Conservation (phyloP, 2,329 filamentous ascomycete species). For the Sporothrix pseudoabietina region DNA sequence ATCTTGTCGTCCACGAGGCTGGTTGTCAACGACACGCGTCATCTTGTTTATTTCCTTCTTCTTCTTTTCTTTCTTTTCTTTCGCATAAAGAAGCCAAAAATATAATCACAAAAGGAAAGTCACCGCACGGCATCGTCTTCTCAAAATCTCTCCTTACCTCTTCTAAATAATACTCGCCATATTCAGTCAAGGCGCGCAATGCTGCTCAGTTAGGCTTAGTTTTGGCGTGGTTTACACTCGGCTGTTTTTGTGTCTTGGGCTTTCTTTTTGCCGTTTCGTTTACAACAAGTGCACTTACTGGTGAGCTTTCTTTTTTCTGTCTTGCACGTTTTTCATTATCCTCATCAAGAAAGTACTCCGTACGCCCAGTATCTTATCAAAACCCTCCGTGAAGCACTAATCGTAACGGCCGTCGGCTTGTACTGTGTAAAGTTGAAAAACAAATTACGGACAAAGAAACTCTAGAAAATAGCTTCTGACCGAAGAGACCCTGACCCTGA, state of each 20-base stretch:
- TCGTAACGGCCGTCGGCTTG: conserved; percentile 8
- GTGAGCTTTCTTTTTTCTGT: neutral
- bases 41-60: neutral
- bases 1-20: neutral
- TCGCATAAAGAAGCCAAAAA: too few relatives aligned
- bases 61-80: too few relatives aligned
- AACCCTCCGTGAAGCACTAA: neutral
- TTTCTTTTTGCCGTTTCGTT: neutral
- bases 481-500: neutral
- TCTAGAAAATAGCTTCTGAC: neutral
- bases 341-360: neutral
- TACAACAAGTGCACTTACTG: neutral
- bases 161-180: neutral
- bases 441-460: neutral
- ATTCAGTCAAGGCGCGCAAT: conserved; percentile 27
- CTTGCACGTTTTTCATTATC: neutral
- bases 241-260: neutral
- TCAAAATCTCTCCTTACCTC: neutral
- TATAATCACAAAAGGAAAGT: neutral
- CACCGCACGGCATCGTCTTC: neutral
- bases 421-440: neutral
- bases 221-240: conserved; percentile 8
- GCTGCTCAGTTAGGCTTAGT: conserved; percentile 27
- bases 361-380: too few relatives aligned
- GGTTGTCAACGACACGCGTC: neutral